Conservation (phyloP, 2,329 filamentous ascomycete species). For the Cytospora leucostoma region DNA sequence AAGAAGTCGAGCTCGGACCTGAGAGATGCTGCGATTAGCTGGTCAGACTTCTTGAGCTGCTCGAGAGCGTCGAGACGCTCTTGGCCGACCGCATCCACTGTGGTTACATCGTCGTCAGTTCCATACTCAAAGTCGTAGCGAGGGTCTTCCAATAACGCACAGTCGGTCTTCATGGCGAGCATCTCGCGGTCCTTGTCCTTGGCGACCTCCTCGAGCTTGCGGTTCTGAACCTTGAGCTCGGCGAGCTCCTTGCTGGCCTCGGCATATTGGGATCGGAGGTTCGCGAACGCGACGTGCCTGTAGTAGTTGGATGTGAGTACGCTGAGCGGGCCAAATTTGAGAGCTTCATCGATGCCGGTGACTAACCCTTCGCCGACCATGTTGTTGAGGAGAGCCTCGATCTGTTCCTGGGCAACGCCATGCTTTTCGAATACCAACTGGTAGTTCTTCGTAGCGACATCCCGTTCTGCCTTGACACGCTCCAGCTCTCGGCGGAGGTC, state of each 20-base stretch:
- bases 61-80: constrained; percentile 57
- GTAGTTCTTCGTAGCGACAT: constrained; percentile 54
- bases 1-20: constrained; percentile 58
- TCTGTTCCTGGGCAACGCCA: constrained; percentile 58
- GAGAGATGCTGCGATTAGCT: constrained; percentile 59
- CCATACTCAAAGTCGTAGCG: constrained; percentile 19
- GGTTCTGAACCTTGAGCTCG: constrained; percentile 44
- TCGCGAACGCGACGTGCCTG: constrained; percentile 55
- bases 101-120: constrained; percentile 30
- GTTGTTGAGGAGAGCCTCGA: constrained; percentile 55
- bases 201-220: constrained; percentile 50
- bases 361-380: constrained; percentile 60
- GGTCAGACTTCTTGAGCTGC: constrained; percentile 60
- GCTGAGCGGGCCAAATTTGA: constrained; percentile 36
- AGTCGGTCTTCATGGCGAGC: constrained; percentile 52
- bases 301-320: constrained; percentile 49
- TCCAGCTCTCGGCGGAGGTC: constrained; percentile 25
- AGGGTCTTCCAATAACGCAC: constrained; percentile 40
- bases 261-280: constrained; percentile 51
- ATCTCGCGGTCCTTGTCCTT: constrained; percentile 59
- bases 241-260: constrained; percentile 51
- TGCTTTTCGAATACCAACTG: constrained; percentile 61
- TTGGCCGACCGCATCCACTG: constrained; percentile 56
- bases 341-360: constrained; percentile 38
- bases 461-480: constrained; percentile 33